Base-by-base conservation (phyloP, 2,329 filamentous ascomycete genomes). In the Huntiella moniliformis region DNA sequence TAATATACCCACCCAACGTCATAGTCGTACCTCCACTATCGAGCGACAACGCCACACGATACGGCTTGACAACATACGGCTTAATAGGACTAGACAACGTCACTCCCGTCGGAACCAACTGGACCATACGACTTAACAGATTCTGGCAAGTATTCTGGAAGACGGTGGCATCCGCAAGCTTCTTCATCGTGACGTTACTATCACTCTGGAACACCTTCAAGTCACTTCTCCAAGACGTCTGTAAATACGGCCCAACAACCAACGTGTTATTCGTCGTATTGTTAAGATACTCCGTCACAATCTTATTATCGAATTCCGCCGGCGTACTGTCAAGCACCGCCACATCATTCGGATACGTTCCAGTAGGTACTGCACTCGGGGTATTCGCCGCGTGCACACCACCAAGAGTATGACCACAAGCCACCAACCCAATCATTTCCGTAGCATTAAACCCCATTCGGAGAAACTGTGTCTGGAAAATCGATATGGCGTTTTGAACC, bases 391-490 rank as follows among this genome's bases (percentile, higher is more conserved):
- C 60, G 56, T 78, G 74, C 5, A 77, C 73, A 12, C 73, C 70
- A 16, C 74, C 74, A 16, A 79, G 56, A 0, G 70, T 71, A 55
- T 79, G 74, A 2, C 74, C 74, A 54, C 74, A 79, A 7, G 73
- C 73, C 1, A 66, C 67, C 17, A 74, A 60, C 53, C 71, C 66
- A 37, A 78, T 74, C 71, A 77, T 77, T 52, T 77, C 70, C 12
- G 62, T 56, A 8, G 56, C 56, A 43, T 57, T 66, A 57, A 77
- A 77, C 4, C 74, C 74, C 63, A 75, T 71, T 42, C 73, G 65
- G 4, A 58, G 47, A 52, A 77, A 78, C 54, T 74, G 71, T 43
- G 67, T 65, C 44, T 59, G 54, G 53, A 77, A 75, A 1, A 62
- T 71, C 10, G 56, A 55, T 6, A 66, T 59, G 1, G 64, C 64